Evolutionary conservation across 2,329 filamentous ascomycete species (phyloP), one percentile per base, ranked within the genome.

Genomic region (Metarhizium rileyi): DNA sequence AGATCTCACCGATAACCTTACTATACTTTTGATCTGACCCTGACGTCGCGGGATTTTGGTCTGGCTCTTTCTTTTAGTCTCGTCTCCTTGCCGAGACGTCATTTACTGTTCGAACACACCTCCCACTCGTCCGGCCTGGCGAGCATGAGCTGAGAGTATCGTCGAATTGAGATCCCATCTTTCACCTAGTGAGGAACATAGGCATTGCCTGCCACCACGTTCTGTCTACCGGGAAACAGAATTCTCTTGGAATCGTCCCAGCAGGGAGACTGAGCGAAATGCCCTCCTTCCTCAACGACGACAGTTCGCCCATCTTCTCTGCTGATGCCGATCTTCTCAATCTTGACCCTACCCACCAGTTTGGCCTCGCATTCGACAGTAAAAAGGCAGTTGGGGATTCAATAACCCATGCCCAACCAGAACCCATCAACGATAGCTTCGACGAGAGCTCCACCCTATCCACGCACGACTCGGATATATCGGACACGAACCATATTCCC

Each of bases 371-470:
- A 45, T 53, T 57, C 44, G 56, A 59, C 53, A 68, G 67, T 53
- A 61, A 63, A 51, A 61, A 59, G 52, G 56, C 66, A 52, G 61
- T 69, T 63, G 65, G 62, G 58, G 60, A 62, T 56, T 59, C 61
- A 38, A 57, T 68, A 66, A 55, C 63, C 61, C 59, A 69, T 61
- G 57, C 73, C 63, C 63, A 68, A 57, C 65, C 74, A 56, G 69
- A 71, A 59, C 69, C 69, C 50, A 70, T 70, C 59, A 69, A 72
- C 66, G 73, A 75, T 58, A 74, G 68, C 66, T 76, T 76, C 61
- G 75, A 77, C 70, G 75, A 73, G 57, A 72, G 70, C 61, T 76
- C 76, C 51, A 71, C 74, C 55, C 70, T 72, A 44, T 79, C 76
- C 50, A 75, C 72, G 16, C 71, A 73, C 63, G 73, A 72, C 53